phyloP scores from a whole-genome alignment of 2,329 filamentous ascomycete genomes.

The Pestalotiopsis sp. region DNA sequence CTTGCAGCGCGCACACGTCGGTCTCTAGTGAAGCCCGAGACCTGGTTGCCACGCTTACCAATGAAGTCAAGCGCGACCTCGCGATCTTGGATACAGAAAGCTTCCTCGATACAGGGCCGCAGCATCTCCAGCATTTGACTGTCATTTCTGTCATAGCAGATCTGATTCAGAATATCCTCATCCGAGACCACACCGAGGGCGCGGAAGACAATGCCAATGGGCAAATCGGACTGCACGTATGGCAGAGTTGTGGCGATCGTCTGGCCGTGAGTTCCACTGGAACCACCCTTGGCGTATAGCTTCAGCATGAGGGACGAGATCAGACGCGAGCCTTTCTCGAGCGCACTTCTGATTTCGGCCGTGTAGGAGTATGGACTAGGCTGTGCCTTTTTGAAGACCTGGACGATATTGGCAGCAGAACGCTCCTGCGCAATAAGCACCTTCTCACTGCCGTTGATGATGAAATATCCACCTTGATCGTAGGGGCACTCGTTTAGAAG shows the following conservation, averaged over 20 bases:
- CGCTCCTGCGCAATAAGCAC: slow-evolving; percentile 97
- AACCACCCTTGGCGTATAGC: slow-evolving; percentile 82
- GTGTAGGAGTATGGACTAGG: slow-evolving; percentile 92
- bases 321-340: slow-evolving; percentile 93
- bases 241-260: slow-evolving; percentile 90
- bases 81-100: slow-evolving; percentile 92
- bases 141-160: slow-evolving; percentile 94
- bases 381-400: slow-evolving; percentile 96
- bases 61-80: slow-evolving; percentile 96
- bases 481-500: slow-evolving; percentile 96
- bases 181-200: slow-evolving; percentile 95
- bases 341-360: slow-evolving; percentile 92
- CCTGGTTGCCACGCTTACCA: slow-evolving; percentile 79
- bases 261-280: slow-evolving; percentile 79
- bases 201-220: slow-evolving; percentile 93
- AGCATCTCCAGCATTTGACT: slow-evolving; percentile 97
- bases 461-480: slow-evolving; percentile 97
- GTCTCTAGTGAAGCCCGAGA: slow-evolving; percentile 75
- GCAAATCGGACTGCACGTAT: slow-evolving; percentile 91
- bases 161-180: slow-evolving; percentile 96
- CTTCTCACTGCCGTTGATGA: slow-evolving; percentile 99
- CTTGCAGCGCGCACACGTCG: slow-evolving; percentile 90
- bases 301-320: slow-evolving; percentile 94
- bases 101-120: slow-evolving; percentile 95
- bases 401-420: slow-evolving; percentile 96